A percentile compares a stretch with the other conserved stretches of the same genome.
Evolutionary conservation across 306 rosid species (phyloP).

Genomic region (Vicia sativa): DNA sequence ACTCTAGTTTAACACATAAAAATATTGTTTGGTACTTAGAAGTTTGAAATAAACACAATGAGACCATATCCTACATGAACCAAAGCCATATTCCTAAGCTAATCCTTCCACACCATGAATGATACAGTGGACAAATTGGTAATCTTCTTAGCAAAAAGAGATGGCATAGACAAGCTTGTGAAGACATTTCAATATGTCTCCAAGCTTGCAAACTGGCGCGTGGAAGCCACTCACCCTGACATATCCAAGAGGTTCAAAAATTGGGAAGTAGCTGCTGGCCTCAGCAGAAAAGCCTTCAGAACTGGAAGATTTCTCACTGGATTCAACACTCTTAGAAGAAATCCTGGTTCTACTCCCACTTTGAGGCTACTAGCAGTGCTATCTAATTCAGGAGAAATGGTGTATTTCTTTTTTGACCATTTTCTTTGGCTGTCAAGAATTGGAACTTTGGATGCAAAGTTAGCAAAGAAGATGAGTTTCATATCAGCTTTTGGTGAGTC

Average conservation of each 20-base stretch:
- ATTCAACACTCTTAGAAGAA: conserved; percentile 69
- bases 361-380: conserved; percentile 65
- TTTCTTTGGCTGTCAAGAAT: conserved; percentile 86
- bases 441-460: conserved; percentile 63
- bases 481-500: conserved; percentile 93
- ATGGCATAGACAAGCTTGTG: conserved; percentile 97
- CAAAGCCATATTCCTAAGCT: conserved; percentile 1
- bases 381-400: conserved; percentile 85
- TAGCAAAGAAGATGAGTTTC: conserved; percentile 69
- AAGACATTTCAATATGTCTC: conserved; percentile 92
- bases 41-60: conserved; percentile 2
- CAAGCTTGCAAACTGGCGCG: conserved; percentile 80
- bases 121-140: conserved; percentile 87
- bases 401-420: conserved; percentile 94
- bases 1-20: conserved; percentile 44
- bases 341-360: conserved; percentile 57
- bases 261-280: conserved; percentile 85
- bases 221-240: conserved; percentile 55
- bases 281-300: conserved; percentile 89
- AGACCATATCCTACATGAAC: background rate
- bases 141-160: conserved; percentile 88
- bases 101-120: conserved; percentile 43
- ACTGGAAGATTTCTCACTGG: conserved; percentile 83
- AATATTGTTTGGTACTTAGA: background rate
- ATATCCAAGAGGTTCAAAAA: conserved; percentile 63